Base-by-base conservation (phyloP, 1,284 basidiomycete genomes). In the Sphaerobolus stellatus region DNA sequence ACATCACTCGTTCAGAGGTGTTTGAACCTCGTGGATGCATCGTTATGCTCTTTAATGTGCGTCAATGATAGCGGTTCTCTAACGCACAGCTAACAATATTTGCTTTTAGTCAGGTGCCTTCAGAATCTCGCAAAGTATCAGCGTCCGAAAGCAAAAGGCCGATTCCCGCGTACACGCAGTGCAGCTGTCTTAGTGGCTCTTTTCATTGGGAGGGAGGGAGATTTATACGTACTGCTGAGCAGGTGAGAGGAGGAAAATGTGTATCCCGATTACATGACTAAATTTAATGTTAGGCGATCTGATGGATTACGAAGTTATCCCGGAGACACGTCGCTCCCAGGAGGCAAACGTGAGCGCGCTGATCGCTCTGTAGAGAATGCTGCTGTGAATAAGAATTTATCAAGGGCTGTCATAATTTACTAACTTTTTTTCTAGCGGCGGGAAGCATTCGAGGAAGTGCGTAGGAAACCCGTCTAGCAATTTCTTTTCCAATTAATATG, bases 291-390 rank as follows among this genome's bases (percentile, higher is more conserved):
- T 54, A 92, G 90, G 57, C 84, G 92, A 1, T 83, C 90, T 1
- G 75, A 84, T 0, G 80, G 80, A 1, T 71, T 94, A 63, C 75
- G 84, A 40, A 79, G 85, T 4, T 94, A 88, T 61, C 88, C 90
- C 1, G 88, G 89, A 0, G 91, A 94, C 67, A 94, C 92, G 0
- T 86, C 89, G 2, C 70, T 94, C 4, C 91, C 91, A 1, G 92
- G 92, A 4, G 91, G 92, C 0, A 91, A 86, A 64, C 78, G 85
- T 18, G 92, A 94, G 27, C 73, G 74, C 2, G 75, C 73, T 20
- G 92, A 94, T 66, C 67, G 64, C 58, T 82, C 79, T 40, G 72
- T 85, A 13, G 91, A 93, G 66, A 86, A 86, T 58, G 88, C 91
- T 2, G 92, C 91, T 18, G 90, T 92, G 68, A 33, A 20, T 33